A percentile compares a stretch with the other conserved stretches of the same genome.
Conservation (phyloP, 1,284 basidiomycete genomes). For the Ganoderma boninense region DNA sequence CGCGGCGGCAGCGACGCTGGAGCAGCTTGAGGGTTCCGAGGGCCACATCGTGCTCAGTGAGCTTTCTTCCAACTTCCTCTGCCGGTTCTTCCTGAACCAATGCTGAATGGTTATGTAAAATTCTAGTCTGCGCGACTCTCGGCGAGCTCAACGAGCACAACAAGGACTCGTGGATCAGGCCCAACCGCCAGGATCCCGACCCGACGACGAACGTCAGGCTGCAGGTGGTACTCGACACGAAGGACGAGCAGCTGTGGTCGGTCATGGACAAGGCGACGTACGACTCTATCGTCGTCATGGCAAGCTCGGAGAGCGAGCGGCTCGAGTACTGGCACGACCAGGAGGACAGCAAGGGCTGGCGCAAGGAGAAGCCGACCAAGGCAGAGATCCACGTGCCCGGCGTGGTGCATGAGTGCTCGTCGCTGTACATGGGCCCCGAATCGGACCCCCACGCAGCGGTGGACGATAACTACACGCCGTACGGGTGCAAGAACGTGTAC, state of each 20-base stretch:
- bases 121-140: conserved; percentile 7
- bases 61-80: neutral
- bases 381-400: conserved; percentile 23
- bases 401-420: conserved; percentile 33
- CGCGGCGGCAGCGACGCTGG: conserved; percentile 8
- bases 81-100: neutral
- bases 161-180: conserved; percentile 9
- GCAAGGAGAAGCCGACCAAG: conserved; percentile 9
- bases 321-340: conserved; percentile 30
- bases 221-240: conserved; percentile 25
- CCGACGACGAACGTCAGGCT: conserved; percentile 24
- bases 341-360: conserved; percentile 2
- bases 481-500: conserved; percentile 12
- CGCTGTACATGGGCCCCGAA: conserved; percentile 19
- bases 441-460: conserved; percentile 9
- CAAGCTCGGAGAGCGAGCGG: conserved; percentile 7
- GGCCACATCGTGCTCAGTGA: neutral
- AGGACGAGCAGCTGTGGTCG: conserved; percentile 23
- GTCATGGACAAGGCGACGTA: conserved; percentile 32
- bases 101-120: neutral
- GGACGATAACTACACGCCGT: conserved; percentile 6
- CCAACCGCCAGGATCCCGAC: neutral
- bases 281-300: conserved; percentile 26
- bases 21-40: conserved; percentile 6
- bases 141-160: conserved; percentile 16